Percentiles rank a stretch among this genome's conserved stretches.
Evolutionary conservation across 2,329 filamentous ascomycete genomes (phyloP).

Genomic region (Thielaviopsis populi): DNA sequence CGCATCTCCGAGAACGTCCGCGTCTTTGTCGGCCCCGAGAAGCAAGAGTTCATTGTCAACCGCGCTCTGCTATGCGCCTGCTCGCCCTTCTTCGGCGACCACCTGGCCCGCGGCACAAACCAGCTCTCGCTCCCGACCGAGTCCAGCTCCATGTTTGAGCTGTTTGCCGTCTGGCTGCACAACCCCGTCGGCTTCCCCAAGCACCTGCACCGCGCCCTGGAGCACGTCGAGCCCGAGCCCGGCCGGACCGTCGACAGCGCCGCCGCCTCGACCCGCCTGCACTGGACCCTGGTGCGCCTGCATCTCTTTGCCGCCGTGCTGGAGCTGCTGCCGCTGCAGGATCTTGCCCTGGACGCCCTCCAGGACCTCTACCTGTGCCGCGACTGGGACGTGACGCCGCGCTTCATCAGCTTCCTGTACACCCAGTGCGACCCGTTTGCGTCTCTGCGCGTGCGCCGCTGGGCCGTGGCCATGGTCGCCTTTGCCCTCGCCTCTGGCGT

Average conservation of each 20-base stretch:
- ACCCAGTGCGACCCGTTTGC: constrained; percentile 35
- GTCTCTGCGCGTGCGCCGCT: constrained; percentile 39
- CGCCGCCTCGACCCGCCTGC: constrained; percentile 28
- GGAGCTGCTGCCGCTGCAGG: constrained; percentile 36
- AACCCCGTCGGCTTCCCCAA: constrained; percentile 24
- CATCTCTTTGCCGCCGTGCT: constrained; percentile 43
- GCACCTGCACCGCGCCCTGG: constrained; percentile 30
- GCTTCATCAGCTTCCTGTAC: constrained; percentile 38
- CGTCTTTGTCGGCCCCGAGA: constrained; percentile 30
- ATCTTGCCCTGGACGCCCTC: constrained; percentile 41
- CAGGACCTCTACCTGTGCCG: constrained; percentile 44
- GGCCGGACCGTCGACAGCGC: constrained; percentile 19
- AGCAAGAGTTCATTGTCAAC: constrained; percentile 30
- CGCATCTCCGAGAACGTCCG: constrained; percentile 21
- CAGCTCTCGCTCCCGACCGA: constrained; percentile 32
- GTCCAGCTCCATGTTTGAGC: constrained; percentile 36
- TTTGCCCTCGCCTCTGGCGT: constrained; percentile 31
- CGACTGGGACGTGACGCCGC: constrained; percentile 42
- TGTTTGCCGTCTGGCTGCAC: constrained; percentile 37
- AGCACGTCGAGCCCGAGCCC: constrained; percentile 18
- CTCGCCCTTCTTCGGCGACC: constrained; percentile 34
- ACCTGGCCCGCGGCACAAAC: constrained; percentile 28
- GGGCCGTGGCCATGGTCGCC: constrained; percentile 46
- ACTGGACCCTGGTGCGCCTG: constrained; percentile 41
- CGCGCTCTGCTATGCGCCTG: constrained; percentile 32